Conservation (phyloP, 2,329 filamentous ascomycete genomes). For the Calcarisporium arbuscula region DNA sequence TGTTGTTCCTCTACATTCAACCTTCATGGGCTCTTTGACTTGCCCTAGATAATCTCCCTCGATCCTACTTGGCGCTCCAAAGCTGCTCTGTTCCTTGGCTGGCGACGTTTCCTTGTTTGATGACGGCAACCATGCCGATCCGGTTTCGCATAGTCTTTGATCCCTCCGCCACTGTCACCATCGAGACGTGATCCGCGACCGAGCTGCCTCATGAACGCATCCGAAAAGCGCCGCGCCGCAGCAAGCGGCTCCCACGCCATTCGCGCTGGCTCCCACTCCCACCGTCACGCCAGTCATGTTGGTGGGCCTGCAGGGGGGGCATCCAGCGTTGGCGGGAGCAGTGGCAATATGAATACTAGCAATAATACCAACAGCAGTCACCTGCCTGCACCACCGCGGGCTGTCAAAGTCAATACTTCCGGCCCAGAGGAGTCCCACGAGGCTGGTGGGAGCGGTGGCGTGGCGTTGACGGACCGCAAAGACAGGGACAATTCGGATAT, state of each 20-base stretch:
- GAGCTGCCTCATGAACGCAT: slow-evolving; percentile 26
- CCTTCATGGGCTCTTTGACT: no score
- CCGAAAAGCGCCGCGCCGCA: slow-evolving; percentile 38
- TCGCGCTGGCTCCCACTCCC: slow-evolving; percentile 13
- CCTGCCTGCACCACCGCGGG: slow-evolving; percentile 24
- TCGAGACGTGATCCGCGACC: slow-evolving; percentile 15
- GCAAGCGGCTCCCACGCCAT: slow-evolving; percentile 16
- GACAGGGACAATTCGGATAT: slow-evolving; percentile 18
- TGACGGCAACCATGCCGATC: slow-evolving; percentile 23
- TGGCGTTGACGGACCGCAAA: slow-evolving; percentile 29
- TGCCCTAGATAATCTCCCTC: no score
- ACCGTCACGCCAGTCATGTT: slow-evolving; percentile 10
- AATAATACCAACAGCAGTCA: slow-evolving; percentile 18
- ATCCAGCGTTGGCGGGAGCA: slow-evolving; percentile 3
- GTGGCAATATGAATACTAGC: slow-evolving; percentile 18
- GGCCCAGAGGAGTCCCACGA: slow-evolving; percentile 19
- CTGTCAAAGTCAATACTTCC: slow-evolving; percentile 18
- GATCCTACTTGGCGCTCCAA: no score
- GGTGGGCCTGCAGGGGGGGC: neutral
- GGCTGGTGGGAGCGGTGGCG: slow-evolving; percentile 13
- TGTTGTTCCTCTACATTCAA: no score
- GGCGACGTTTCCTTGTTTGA: slow-evolving; percentile 8
- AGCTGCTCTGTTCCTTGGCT: no score
- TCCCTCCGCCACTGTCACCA: slow-evolving; percentile 14
- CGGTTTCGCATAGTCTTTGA: slow-evolving; percentile 18